Conservation (phyloP, 2,329 filamentous ascomycete genomes). For the Colletotrichum lupini region DNA sequence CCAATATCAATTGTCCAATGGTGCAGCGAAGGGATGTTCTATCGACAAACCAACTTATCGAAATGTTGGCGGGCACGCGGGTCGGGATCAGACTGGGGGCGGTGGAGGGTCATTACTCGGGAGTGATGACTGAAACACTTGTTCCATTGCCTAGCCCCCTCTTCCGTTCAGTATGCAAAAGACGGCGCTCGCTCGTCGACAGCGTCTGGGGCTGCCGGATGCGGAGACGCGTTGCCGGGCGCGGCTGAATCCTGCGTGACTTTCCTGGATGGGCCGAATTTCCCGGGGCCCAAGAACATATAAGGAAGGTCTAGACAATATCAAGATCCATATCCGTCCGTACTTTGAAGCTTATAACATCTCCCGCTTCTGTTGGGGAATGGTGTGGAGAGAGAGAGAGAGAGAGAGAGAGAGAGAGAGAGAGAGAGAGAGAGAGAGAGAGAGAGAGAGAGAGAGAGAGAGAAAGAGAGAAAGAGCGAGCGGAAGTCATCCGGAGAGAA, state of each 20-base stretch:
- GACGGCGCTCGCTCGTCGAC: slow-evolving; percentile 11
- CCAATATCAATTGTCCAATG: neutral
- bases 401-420: too few relatives aligned
- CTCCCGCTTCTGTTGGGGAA: neutral
- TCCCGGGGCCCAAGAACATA: slow-evolving; percentile 21
- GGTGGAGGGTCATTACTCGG: slow-evolving; percentile 25
- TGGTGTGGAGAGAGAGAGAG: neutral
- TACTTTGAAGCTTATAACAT: neutral
- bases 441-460: too few relatives aligned
- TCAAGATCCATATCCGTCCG: neutral
- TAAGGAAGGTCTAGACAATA: slow-evolving; percentile 14
- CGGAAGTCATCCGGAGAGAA: neutral
- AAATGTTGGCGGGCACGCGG: neutral
- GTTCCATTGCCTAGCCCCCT: slow-evolving; percentile 15
- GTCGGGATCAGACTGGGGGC: neutral
- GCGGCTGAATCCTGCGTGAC: slow-evolving; percentile 26
- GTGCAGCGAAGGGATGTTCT: neutral
- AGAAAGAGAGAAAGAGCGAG: too few relatives aligned
- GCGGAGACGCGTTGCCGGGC: slow-evolving; percentile 24
- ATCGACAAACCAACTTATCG: neutral
- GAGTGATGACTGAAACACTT: slow-evolving; percentile 26
- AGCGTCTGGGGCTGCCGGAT: slow-evolving; percentile 28
- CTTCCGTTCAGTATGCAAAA: neutral
- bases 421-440: too few relatives aligned
- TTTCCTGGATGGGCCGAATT: slow-evolving; percentile 13